These are phyloP conservation scores for Diplodia seriata DNA, from an alignment of 2,329 filamentous ascomycete genomes.

Conservation along the genomic window DNA sequence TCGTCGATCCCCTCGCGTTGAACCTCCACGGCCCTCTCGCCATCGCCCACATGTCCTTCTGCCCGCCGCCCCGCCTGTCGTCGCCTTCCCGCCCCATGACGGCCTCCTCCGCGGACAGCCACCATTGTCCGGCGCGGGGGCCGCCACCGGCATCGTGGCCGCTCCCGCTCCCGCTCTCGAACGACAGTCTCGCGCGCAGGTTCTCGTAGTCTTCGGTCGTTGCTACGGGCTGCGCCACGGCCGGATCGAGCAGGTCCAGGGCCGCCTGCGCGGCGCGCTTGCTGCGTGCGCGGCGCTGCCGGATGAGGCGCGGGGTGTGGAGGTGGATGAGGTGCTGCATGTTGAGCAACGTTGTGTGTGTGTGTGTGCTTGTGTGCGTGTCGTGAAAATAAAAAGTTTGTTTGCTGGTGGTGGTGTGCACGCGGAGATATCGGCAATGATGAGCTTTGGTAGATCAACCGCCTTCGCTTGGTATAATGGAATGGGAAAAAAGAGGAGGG, in stretches of 20 bases:
- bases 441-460: too few relatives aligned
- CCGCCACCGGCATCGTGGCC: not conserved
- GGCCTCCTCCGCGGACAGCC: not conserved
- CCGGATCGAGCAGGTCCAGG: not conserved
- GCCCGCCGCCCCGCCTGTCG: too few relatives aligned
- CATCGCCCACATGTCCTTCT: not conserved
- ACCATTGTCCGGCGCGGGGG: not conserved
- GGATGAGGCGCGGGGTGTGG: too few relatives aligned
- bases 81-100: not conserved
- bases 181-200: not conserved
- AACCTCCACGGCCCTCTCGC: not conserved
- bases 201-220: slow-evolving; percentile 9
- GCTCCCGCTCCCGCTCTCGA: not conserved
- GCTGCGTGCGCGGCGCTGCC: too few relatives aligned
- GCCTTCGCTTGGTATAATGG: too few relatives aligned
- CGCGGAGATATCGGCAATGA: too few relatives aligned
- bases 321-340: too few relatives aligned
- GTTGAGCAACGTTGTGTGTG: too few relatives aligned
- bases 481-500: too few relatives aligned
- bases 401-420: not conserved
- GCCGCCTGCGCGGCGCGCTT: too few relatives aligned
- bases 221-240: not conserved
- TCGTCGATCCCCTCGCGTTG: not conserved
- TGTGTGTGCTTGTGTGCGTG: too few relatives aligned
- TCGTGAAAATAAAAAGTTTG: too few relatives aligned